A percentile compares a stretch with the other conserved stretches of the same genome.
Evolutionary conservation across 2,329 filamentous ascomycete genomes (phyloP).

Genomic region (Onygena corvina): DNA sequence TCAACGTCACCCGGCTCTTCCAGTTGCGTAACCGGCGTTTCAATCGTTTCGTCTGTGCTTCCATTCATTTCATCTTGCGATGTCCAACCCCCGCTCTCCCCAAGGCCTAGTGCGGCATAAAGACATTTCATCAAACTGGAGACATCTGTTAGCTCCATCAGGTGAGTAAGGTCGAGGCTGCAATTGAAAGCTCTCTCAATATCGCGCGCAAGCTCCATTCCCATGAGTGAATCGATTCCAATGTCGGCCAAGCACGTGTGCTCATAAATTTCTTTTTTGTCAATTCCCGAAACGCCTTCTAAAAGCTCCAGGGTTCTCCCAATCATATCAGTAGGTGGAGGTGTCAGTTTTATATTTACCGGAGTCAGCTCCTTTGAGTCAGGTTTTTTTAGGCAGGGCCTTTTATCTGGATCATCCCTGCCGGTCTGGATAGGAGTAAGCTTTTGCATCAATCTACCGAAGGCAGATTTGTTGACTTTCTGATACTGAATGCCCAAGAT

Average conservation of each 20-base stretch:
- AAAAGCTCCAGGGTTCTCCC: background rate
- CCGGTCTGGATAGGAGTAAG: background rate
- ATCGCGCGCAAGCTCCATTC: background rate
- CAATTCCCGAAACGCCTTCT: background rate
- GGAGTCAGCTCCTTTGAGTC: background rate
- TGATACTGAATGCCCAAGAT: conserved; percentile 3
- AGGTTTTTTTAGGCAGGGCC: too few relatives aligned
- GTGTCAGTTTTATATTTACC: background rate
- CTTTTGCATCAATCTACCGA: background rate
- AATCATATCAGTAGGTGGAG: background rate
- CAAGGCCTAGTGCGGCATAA: background rate
- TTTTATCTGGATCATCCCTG: background rate
- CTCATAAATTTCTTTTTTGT: background rate
- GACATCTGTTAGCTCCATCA: conserved; percentile 2
- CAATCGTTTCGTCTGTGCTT: too few relatives aligned
- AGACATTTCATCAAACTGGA: background rate
- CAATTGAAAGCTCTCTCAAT: background rate
- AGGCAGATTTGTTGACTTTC: background rate
- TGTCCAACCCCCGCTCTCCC: too few relatives aligned
- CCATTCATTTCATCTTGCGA: too few relatives aligned
- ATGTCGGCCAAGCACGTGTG: background rate
- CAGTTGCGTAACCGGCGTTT: too few relatives aligned
- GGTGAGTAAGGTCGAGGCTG: background rate
- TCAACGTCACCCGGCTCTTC: too few relatives aligned
- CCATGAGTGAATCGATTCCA: background rate